Percentiles rank a stretch among this genome's conserved stretches.
Evolutionary conservation across 2,329 filamentous ascomycete species (phyloP).

Genomic region (Taxawa tesnikishii): DNA sequence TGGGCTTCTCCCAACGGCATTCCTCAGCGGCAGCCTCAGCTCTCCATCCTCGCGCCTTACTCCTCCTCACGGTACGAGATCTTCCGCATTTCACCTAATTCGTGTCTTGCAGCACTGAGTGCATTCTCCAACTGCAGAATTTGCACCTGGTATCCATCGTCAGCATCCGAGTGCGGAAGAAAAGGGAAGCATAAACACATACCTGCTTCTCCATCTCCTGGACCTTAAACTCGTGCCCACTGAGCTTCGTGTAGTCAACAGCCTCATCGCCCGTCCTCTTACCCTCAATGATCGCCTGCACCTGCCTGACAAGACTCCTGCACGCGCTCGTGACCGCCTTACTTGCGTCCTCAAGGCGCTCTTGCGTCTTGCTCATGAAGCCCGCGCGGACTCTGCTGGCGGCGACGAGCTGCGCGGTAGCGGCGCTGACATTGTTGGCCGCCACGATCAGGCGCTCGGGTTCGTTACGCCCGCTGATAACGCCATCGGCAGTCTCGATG

Average conservation of each 20-base stretch:
- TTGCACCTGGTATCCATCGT: constrained; percentile 56
- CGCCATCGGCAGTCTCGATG: constrained; percentile 95
- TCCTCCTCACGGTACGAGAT: constrained; percentile 78
- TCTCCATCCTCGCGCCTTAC: constrained; percentile 4
- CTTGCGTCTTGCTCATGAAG: constrained; percentile 96
- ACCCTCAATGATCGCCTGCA: constrained; percentile 87
- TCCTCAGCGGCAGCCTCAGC: too few relatives aligned
- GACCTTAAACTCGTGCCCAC: constrained; percentile 94
- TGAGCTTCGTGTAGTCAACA: constrained; percentile 79
- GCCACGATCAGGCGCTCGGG: constrained; percentile 97
- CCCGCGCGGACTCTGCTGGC: constrained; percentile 92
- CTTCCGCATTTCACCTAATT: constrained; percentile 96
- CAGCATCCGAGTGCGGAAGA: constrained; percentile 1
- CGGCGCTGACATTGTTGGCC: constrained; percentile 91
- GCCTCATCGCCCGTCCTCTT: constrained; percentile 64
- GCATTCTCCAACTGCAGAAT: constrained; percentile 91
- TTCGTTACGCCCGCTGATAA: constrained; percentile 81
- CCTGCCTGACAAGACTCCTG: constrained; percentile 76
- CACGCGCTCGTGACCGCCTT: constrained; percentile 89
- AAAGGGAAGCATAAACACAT: constrained; percentile 24
- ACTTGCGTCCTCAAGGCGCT: constrained; percentile 77
- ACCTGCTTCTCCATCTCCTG: constrained; percentile 99
- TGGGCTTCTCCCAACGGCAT: too few relatives aligned
- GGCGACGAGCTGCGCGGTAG: constrained; percentile 90
- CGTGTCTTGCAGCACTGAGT: constrained; percentile 63